These are phyloP conservation scores for Colletotrichum sp. DNA, from an alignment of 2,329 filamentous ascomycete genomes.

Conservation along the genomic window DNA sequence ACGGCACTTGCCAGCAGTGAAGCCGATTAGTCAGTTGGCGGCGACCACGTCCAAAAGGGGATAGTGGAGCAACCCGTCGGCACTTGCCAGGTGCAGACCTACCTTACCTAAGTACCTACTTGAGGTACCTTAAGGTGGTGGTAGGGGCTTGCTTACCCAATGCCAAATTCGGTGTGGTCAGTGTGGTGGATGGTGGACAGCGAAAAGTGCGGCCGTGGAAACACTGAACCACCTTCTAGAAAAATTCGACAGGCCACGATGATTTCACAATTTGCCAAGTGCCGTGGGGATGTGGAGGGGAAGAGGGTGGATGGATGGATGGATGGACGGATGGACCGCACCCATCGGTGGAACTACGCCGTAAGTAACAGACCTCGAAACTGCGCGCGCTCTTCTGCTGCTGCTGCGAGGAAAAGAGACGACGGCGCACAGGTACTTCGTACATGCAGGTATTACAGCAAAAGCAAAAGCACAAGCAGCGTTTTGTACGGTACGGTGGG, in stretches of 20 bases:
- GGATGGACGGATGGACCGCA: background rate
- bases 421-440: background rate
- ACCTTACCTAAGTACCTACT: too few relatives aligned
- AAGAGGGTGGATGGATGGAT: background rate
- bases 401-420: background rate
- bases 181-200: background rate
- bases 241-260: background rate
- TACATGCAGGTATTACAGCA: background rate
- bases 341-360: background rate
- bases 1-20: slow-evolving; percentile 6
- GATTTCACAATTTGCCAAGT: background rate
- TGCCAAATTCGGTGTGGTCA: background rate
- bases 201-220: background rate
- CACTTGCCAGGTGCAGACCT: background rate
- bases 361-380: background rate
- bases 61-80: background rate
- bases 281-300: background rate
- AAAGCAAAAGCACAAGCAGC: background rate
- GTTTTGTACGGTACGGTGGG: background rate
- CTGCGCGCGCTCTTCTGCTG: background rate
- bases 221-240: slow-evolving; percentile 11
- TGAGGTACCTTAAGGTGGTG: too few relatives aligned
- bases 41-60: background rate
- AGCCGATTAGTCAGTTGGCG: slow-evolving; percentile 9
- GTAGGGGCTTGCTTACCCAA: background rate